phyloP scores from a whole-genome alignment of 331 rosid species.

The Dryas integrifolia region DNA sequence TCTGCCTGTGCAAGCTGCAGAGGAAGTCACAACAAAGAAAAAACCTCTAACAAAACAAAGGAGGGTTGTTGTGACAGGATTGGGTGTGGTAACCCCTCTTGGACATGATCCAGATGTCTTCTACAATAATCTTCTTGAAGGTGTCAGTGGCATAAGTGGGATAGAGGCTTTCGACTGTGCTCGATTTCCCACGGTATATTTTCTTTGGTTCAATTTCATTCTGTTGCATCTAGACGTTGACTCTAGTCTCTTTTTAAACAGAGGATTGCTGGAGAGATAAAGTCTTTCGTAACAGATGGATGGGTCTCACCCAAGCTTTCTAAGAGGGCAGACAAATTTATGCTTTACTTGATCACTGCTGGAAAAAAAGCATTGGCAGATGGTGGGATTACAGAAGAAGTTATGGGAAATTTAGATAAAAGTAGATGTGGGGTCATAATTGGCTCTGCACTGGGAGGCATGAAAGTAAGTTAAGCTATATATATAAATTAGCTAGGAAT shows the following conservation, averaged over 20 bases:
- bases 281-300: constrained; percentile 29
- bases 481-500: neutral
- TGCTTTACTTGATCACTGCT: constrained; percentile 35
- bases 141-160: constrained; percentile 34
- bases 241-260: constrained; percentile 3
- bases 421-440: constrained; percentile 32
- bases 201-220: neutral
- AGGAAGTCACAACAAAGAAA: constrained; percentile 13
- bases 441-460: constrained; percentile 37
- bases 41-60: constrained; percentile 3
- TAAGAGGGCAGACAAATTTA: constrained; percentile 33
- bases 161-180: constrained; percentile 37
- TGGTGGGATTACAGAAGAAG: constrained; percentile 32
- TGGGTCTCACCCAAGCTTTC: constrained; percentile 29
- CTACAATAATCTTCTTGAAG: constrained; percentile 35
- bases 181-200: constrained; percentile 29
- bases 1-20: neutral
- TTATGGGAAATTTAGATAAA: constrained; percentile 18
- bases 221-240: constrained; percentile 2
- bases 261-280: constrained; percentile 40
- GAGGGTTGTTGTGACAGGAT: constrained; percentile 34
- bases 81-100: constrained; percentile 33
- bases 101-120: constrained; percentile 40
- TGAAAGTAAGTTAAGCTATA: constrained; percentile 22
- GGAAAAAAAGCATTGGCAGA: constrained; percentile 33